These are phyloP conservation scores for Fagopyrum homotropicum DNA, from an alignment of 148 eudicot genomes.

Conservation along the genomic window DNA sequence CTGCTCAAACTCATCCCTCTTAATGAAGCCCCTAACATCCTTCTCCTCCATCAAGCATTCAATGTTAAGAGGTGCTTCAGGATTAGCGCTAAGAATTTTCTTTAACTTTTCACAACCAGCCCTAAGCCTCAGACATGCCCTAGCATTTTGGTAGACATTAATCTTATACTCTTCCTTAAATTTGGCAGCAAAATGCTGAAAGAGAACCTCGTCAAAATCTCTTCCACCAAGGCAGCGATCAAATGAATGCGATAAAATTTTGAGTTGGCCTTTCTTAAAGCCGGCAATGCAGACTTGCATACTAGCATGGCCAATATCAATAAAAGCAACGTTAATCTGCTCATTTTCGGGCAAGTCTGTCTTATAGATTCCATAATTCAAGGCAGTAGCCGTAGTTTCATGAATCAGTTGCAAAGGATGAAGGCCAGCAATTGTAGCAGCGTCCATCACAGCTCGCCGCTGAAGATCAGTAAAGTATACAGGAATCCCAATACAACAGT, in stretches of 20 bases:
- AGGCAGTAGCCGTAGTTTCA: conserved; percentile 57
- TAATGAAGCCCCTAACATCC: conserved; percentile 80
- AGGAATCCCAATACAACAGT: conserved; percentile 61
- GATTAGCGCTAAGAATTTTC: conserved; percentile 85
- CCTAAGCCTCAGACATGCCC: conserved; percentile 81
- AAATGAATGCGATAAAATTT: conserved; percentile 54
- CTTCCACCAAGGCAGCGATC: conserved; percentile 52
- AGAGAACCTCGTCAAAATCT: conserved; percentile 89
- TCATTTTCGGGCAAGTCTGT: conserved; percentile 36
- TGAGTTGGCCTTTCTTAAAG: conserved; percentile 50
- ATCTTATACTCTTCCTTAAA: conserved; percentile 66
- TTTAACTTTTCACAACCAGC: conserved; percentile 87
- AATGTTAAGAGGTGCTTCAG: conserved; percentile 87
- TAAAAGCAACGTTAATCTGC: conserved; percentile 43
- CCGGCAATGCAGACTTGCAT: conserved; percentile 53
- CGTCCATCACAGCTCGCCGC: conserved; percentile 50
- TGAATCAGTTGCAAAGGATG: conserved; percentile 46
- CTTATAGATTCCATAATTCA: conserved; percentile 58
- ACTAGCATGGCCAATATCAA: conserved; percentile 54
- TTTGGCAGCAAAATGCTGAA: conserved; percentile 57
- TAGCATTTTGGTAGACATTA: conserved; percentile 55
- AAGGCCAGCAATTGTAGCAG: conserved; percentile 54
- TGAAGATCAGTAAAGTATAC: conserved; percentile 56
- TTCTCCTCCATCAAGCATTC: conserved; percentile 97
- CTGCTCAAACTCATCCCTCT: conserved; percentile 83